Conservation (phyloP, 345 rosid genomes). For the Eucalyptus leucophloia region DNA sequence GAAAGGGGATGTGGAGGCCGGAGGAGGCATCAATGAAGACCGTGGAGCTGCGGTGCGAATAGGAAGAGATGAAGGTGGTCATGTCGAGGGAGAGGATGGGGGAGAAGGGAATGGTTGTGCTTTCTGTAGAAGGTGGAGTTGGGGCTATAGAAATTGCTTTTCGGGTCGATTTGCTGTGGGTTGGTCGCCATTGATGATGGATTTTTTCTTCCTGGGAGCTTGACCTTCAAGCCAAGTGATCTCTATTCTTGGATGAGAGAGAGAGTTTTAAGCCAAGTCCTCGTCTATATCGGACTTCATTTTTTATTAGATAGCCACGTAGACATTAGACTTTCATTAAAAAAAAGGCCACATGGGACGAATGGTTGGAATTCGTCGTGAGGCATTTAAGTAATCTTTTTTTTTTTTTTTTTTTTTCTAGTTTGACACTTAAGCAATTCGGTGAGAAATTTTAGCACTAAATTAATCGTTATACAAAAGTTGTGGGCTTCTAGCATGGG, state of each 20-base stretch:
- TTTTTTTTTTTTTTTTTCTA: no score
- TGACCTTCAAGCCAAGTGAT: no score
- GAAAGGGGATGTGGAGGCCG: neutral
- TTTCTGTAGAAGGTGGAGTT: neutral
- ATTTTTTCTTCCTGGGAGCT: neutral
- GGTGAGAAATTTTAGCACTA: no score
- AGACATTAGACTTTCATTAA: neutral
- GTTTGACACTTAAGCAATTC: no score
- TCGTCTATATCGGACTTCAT: neutral
- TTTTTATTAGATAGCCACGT: neutral
- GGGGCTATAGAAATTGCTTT: neutral
- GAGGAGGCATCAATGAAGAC: neutral
- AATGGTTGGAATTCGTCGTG: fast-evolving
- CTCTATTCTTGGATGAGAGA: neutral
- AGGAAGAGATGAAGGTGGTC: neutral
- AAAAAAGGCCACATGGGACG: neutral
- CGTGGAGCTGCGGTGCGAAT: neutral
- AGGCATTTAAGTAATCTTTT: neutral
- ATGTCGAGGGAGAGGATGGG: neutral
- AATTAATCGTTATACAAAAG: no score
- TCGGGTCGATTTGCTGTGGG: neutral
- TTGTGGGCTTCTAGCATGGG: neutral
- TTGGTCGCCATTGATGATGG: no score
- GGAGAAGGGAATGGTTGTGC: neutral
- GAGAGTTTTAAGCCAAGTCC: neutral